phyloP scores from a whole-genome alignment of 2,329 filamentous ascomycete species.

The Cladorrhinum sp. region DNA sequence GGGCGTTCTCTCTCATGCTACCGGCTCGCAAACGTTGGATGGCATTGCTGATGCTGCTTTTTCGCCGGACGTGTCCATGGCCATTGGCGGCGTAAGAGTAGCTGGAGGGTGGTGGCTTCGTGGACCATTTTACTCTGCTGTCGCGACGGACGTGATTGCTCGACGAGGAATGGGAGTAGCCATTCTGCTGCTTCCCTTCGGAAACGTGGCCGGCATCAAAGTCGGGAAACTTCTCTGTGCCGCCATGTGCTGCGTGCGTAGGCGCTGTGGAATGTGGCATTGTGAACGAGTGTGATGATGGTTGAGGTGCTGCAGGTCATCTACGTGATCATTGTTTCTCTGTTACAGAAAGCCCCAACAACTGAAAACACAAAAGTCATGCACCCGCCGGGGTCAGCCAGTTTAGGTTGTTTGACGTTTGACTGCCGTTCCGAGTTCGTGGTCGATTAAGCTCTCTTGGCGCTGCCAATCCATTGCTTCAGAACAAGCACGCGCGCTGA shows the following conservation, averaged over 20 bases:
- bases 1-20: conserved; percentile 88
- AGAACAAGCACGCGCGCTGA: conserved; percentile 10
- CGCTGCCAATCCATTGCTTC: conserved; percentile 18
- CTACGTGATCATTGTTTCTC: conserved; percentile 19
- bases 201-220: conserved; percentile 39
- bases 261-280: conserved; percentile 43
- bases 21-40: conserved; percentile 76
- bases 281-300: conserved; percentile 6
- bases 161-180: conserved; percentile 27
- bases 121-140: conserved; percentile 36
- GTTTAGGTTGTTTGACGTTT: neutral
- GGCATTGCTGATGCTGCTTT: conserved; percentile 89
- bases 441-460: conserved; percentile 24
- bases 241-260: conserved; percentile 19
- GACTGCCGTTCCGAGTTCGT: neutral
- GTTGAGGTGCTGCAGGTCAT: neutral
- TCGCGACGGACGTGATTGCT: conserved; percentile 51
- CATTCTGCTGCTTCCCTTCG: conserved; percentile 31
- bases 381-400: neutral
- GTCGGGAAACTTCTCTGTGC: conserved; percentile 59
- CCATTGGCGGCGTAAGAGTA: conserved; percentile 50
- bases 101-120: conserved; percentile 13
- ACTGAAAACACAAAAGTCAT: neutral
- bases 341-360: neutral
- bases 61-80: conserved; percentile 42